Evolutionary conservation across 2,329 filamentous ascomycete genomes (phyloP).

Genomic region (Cladobotryum protrusum): DNA sequence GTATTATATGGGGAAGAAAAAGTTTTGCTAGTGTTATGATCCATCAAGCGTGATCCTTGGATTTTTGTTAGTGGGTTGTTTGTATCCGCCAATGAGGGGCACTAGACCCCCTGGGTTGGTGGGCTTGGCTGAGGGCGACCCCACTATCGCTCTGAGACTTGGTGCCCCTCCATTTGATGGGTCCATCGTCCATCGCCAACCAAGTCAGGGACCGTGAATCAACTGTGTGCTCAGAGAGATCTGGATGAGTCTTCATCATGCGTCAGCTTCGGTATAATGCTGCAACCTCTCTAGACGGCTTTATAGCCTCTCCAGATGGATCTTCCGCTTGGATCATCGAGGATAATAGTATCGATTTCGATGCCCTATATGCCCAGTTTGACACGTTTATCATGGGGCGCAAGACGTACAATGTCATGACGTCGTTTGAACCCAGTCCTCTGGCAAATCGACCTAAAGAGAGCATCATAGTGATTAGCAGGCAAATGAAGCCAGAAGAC

Average conservation of each 20-base stretch:
- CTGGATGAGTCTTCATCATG: constrained; percentile 6
- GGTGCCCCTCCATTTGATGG: too few relatives aligned
- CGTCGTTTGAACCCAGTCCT: constrained; percentile 16
- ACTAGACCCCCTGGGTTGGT: too few relatives aligned
- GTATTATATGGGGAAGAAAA: too few relatives aligned
- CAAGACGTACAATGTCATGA: constrained; percentile 28
- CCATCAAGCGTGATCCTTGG: too few relatives aligned
- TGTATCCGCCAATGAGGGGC: too few relatives aligned
- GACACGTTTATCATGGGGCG: constrained; percentile 31
- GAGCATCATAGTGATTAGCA: constrained; percentile 25
- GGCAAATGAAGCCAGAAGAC: constrained; percentile 13
- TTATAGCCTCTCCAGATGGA: constrained; percentile 25
- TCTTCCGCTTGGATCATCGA: constrained; percentile 26
- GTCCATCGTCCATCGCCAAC: too few relatives aligned
- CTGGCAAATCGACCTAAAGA: constrained; percentile 15
- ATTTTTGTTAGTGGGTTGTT: too few relatives aligned
- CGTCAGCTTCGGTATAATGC: constrained; percentile 26
- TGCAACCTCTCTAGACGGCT: constrained; percentile 30
- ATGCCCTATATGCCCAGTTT: constrained; percentile 25
- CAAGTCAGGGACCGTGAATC: too few relatives aligned
- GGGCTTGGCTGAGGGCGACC: too few relatives aligned
- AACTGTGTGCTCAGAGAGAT: too few relatives aligned
- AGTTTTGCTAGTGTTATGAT: too few relatives aligned
- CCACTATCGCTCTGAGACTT: too few relatives aligned
- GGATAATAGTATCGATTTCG: constrained; percentile 28